Evolutionary conservation across 768 basidiomycete genomes (phyloP), one percentile per base, ranked within the genome.

Genomic region (Pulveroboletus sp.): DNA sequence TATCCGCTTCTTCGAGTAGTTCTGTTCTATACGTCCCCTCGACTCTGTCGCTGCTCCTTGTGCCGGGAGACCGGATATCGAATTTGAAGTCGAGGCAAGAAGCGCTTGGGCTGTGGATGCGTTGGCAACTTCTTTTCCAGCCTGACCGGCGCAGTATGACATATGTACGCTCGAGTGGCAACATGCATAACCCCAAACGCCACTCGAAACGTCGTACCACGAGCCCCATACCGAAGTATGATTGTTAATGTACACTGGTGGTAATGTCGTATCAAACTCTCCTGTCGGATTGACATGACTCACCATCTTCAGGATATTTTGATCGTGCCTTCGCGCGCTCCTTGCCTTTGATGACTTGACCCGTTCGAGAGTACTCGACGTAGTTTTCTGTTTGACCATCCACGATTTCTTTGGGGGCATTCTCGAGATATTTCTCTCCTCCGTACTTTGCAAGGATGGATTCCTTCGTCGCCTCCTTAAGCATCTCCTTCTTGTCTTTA

Each of bases 171-270:
- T 76, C 9, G 93, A 93, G 63, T 96, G 94, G 63, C 96, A 99
- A 68, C 96, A 99, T 26, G 81, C 86, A 67, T 86, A 99, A 33
- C 96, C 96, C 96, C 96, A 99, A 51, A 73, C 63, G 13, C 84
- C 81, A 3, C 78, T 76, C 11, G 79, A 71, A 14, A 73, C 53
- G 57, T 89, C 83, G 66, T 89, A 98, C 83, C 84, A 98, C 39
- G 96, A 99, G 39, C 96, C 96, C 96, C 96, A 99, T n/a, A 97
- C 84, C 5, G 82, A 75, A 1, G 87, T 93, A 62, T 99, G 96
- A 63, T 99, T 99, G 69, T 93, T 94, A 61, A 88, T 73, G 58
- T 80, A 85, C 7, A 93, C 93, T 97, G 55, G 2, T 56, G 18
- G 37, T 4, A 8, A 27, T 5, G 36, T 61, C 21, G 17, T 14